Conservation (phyloP, 805 yeast genomes). For the Candida caryicola region DNA sequence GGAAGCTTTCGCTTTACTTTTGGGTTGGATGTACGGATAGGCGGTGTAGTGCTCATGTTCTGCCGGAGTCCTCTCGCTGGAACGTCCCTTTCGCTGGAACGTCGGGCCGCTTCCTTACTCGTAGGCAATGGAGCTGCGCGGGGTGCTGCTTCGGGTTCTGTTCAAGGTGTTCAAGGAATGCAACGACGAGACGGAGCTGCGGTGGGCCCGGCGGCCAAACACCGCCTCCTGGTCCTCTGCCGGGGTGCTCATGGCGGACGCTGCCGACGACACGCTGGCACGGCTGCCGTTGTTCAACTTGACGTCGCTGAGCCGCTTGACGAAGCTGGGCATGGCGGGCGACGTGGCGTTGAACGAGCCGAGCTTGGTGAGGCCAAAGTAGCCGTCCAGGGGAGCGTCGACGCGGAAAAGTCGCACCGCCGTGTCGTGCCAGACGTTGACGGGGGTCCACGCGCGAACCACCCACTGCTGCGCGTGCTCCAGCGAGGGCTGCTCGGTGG, state of each 20-base stretch:
- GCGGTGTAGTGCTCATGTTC: too few relatives aligned
- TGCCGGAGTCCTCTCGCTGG: too few relatives aligned
- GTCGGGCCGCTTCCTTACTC: too few relatives aligned
- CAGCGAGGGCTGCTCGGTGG: constrained; percentile 11
- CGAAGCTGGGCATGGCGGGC: constrained; percentile 38
- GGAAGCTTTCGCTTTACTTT: too few relatives aligned
- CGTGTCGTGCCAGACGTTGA: constrained; percentile 55
- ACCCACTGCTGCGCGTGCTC: constrained; percentile 21
- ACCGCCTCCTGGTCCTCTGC: constrained; percentile 30
- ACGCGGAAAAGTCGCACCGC: constrained; percentile 49
- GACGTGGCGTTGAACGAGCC: constrained; percentile 14
- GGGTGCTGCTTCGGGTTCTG: constrained; percentile 33
- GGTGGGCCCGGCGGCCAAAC: constrained; percentile 13
- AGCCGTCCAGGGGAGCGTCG: constrained; percentile 19
- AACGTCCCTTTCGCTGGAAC: too few relatives aligned
- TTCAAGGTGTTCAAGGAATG: constrained; percentile 42
- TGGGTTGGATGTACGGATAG: too few relatives aligned
- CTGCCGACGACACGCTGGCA: constrained; percentile 23
- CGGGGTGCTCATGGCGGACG: constrained; percentile 21
- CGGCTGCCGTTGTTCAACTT: constrained; percentile 28
- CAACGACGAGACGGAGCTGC: constrained; percentile 35
- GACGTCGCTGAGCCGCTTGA: constrained; percentile 47
- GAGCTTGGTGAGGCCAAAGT: constrained; percentile 15
- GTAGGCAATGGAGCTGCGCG: constrained; percentile 37
- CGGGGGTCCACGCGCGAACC: constrained; percentile 28